A percentile compares a stretch with the other conserved stretches of the same genome.
Evolutionary conservation across 2,329 filamentous ascomycete genomes (phyloP).

Genomic region (Colletotrichum caudatum): DNA sequence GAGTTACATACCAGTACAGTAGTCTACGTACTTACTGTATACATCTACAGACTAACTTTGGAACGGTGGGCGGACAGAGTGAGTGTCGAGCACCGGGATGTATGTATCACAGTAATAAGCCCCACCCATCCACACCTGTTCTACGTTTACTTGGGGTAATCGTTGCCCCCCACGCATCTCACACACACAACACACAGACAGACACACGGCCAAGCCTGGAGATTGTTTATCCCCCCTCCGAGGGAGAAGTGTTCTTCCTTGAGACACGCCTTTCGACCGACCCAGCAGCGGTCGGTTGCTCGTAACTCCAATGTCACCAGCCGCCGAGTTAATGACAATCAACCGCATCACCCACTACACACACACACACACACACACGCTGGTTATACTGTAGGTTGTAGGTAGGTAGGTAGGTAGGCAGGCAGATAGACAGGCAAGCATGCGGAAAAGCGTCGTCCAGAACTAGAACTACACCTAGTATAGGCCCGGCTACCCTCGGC

Average conservation of each 20-base stretch:
- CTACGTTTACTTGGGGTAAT: constrained; percentile 3
- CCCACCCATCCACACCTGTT: not conserved
- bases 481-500: constrained; percentile 34
- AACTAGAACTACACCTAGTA: not conserved
- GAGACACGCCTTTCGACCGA: not conserved
- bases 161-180: not conserved
- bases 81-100: no score
- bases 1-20: not conserved
- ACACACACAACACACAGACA: not conserved
- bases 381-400: no score
- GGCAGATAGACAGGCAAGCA: not conserved
- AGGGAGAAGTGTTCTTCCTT: constrained; percentile 34
- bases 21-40: not conserved
- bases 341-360: constrained; percentile 18
- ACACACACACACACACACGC: constrained; percentile 13
- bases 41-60: not conserved
- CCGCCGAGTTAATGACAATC: constrained; percentile 14
- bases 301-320: constrained; percentile 19
- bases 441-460: constrained; percentile 28
- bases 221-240: constrained; percentile 34
- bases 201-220: constrained; percentile 16
- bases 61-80: constrained; percentile 20
- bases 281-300: not conserved
- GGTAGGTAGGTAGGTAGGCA: no score
- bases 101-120: not conserved